phyloP scores from a whole-genome alignment of 2,329 filamentous ascomycete species.

The Alternaria sp. region DNA sequence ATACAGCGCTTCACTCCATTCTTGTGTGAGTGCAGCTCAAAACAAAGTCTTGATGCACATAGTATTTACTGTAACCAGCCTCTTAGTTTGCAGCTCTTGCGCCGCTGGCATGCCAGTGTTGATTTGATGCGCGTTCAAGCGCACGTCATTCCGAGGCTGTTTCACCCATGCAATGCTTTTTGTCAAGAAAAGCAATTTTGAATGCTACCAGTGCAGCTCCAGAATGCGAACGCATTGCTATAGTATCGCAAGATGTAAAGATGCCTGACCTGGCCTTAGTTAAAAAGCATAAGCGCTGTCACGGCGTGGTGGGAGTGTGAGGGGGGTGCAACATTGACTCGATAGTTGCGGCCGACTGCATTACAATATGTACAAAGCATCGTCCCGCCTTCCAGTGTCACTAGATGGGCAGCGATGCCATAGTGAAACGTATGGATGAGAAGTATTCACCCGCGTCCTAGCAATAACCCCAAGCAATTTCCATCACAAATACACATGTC shows the following conservation, averaged over 20 bases:
- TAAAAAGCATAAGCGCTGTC: not conserved
- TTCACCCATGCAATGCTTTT: not conserved
- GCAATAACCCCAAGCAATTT: not conserved
- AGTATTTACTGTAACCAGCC: not conserved
- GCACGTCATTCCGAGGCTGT: conserved; percentile 28
- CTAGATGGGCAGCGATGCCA: conserved; percentile 16
- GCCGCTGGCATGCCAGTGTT: not conserved
- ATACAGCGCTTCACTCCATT: conserved; percentile 10
- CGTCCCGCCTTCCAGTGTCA: conserved; percentile 12
- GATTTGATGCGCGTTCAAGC: not conserved
- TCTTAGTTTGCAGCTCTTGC: not conserved
- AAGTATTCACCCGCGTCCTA: not conserved
- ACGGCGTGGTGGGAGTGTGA: not conserved
- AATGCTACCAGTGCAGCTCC: not conserved
- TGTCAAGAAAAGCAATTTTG: not conserved
- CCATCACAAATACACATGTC: conserved; percentile 11
- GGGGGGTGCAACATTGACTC: conserved; percentile 12
- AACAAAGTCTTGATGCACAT: not conserved
- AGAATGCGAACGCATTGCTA: not conserved
- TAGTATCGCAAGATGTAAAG: not conserved
- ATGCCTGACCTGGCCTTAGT: not conserved
- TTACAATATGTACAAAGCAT: conserved; percentile 33
- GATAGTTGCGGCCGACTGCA: conserved; percentile 16
- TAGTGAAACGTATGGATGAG: conserved; percentile 3
- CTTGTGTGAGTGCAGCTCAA: not conserved